phyloP scores from a whole-genome alignment of 2,329 filamentous ascomycete species.

The Xylaria sp. region DNA sequence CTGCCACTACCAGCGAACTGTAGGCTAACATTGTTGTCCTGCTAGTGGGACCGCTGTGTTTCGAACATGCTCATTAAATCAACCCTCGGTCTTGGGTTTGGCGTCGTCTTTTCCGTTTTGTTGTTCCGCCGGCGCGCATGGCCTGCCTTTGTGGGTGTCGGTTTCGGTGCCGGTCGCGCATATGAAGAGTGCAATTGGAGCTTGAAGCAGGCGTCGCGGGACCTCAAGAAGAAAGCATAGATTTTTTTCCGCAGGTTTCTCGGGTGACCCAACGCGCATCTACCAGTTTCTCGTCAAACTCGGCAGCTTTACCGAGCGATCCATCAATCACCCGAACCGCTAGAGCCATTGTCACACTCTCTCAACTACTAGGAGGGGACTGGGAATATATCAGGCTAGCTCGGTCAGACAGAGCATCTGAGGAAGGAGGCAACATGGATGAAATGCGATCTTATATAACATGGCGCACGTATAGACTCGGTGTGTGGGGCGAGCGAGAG shows the following conservation, averaged over 20 bases:
- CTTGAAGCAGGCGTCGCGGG: slow-evolving; percentile 65
- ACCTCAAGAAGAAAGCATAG: slow-evolving; percentile 58
- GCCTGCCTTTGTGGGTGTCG: slow-evolving; percentile 93
- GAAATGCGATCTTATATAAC: slow-evolving; percentile 10
- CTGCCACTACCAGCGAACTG: background rate
- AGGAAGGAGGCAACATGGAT: background rate
- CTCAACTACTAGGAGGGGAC: background rate
- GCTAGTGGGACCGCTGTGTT: slow-evolving; percentile 96
- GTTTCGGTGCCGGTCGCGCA: slow-evolving; percentile 93
- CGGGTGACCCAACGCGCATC: slow-evolving; percentile 2
- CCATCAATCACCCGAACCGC: slow-evolving; percentile 5
- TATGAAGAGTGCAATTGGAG: slow-evolving; percentile 98
- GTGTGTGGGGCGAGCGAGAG: slow-evolving; percentile 11
- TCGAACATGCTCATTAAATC: slow-evolving; percentile 98
- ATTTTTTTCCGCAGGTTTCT: background rate
- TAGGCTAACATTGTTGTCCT: slow-evolving; percentile 18
- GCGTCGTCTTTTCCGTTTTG: slow-evolving; percentile 97
- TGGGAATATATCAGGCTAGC: background rate
- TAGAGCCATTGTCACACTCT: background rate
- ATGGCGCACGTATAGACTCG: slow-evolving; percentile 15
- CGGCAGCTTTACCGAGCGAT: slow-evolving; percentile 2
- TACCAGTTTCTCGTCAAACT: background rate
- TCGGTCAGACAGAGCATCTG: background rate
- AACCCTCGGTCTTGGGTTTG: slow-evolving; percentile 92
- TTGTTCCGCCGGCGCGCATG: slow-evolving; percentile 97